These are phyloP conservation scores for Nigrospora osmanthi DNA, from an alignment of 2,329 filamentous ascomycete genomes.

Conservation along the genomic window DNA sequence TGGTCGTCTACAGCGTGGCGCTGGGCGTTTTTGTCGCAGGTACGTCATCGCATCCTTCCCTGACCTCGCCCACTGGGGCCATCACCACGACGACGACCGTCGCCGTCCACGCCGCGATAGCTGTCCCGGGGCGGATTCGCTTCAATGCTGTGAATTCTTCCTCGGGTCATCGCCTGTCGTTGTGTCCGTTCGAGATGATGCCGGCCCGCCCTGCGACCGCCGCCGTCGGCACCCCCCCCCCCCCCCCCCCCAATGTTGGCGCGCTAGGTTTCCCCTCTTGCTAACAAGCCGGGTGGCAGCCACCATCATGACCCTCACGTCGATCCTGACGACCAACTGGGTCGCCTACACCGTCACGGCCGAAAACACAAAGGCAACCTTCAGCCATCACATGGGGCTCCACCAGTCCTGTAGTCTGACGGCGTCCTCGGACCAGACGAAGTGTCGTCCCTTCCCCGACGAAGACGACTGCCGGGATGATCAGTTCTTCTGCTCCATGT, in stretches of 20 bases:
- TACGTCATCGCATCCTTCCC: constrained; percentile 20
- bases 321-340: constrained; percentile 66
- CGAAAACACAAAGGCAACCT: constrained; percentile 32
- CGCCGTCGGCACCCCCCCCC: neutral
- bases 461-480: constrained; percentile 60
- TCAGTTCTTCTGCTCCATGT: constrained; percentile 82
- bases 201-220: no score
- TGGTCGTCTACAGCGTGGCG: constrained; percentile 29
- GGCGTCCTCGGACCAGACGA: constrained; percentile 47
- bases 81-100: no score
- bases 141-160: no score
- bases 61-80: no score
- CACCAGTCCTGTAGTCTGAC: constrained; percentile 64
- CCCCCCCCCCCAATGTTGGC: neutral
- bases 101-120: no score
- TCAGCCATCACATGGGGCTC: constrained; percentile 63
- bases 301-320: constrained; percentile 61
- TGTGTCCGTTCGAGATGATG: no score
- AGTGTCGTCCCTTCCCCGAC: constrained; percentile 61
- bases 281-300: constrained; percentile 39
- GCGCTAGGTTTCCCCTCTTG: neutral
- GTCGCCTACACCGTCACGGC: constrained; percentile 53
- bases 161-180: no score
- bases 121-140: no score
- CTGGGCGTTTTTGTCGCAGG: constrained; percentile 33